phyloP scores from a whole-genome alignment of 2,329 filamentous ascomycete genomes.

The Xylariaceae sp. region DNA sequence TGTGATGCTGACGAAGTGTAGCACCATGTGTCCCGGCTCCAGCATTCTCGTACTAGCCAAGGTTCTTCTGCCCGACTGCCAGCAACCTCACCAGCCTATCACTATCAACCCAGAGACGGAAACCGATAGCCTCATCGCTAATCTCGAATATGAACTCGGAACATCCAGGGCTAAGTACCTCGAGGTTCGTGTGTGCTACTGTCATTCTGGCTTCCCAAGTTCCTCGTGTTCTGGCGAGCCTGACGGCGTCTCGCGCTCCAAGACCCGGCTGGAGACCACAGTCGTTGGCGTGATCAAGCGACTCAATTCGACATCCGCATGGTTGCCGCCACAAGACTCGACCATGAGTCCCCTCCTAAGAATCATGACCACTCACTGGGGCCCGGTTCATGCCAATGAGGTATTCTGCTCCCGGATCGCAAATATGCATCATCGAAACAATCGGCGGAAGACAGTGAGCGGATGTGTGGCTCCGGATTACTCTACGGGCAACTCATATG shows the following conservation, averaged over 20 bases:
- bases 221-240: conserved; percentile 17
- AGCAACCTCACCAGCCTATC: no score
- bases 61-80: conserved; percentile 27
- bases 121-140: conserved; percentile 54
- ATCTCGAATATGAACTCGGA: conserved; percentile 54
- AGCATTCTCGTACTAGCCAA: conserved; percentile 46
- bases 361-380: conserved; percentile 47
- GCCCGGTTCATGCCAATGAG: conserved; percentile 37
- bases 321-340: conserved; percentile 42
- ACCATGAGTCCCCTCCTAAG: conserved; percentile 36
- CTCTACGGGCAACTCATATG: neutral
- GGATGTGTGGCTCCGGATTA: neutral
- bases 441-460: neutral
- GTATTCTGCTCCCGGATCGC: conserved; percentile 33
- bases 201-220: conserved; percentile 51
- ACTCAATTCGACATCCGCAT: conserved; percentile 44
- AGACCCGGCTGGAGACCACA: conserved; percentile 49
- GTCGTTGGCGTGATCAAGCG: conserved; percentile 47
- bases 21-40: conserved; percentile 39
- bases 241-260: conserved; percentile 33
- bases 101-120: conserved; percentile 32
- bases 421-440: neutral
- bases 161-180: conserved; percentile 45
- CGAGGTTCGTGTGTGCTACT: conserved; percentile 48
- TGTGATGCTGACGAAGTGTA: conserved; percentile 20